Evolutionary conservation across 768 basidiomycete genomes (phyloP), one percentile per base, ranked within the genome.

Genomic region (Rubroboletus satanas): DNA sequence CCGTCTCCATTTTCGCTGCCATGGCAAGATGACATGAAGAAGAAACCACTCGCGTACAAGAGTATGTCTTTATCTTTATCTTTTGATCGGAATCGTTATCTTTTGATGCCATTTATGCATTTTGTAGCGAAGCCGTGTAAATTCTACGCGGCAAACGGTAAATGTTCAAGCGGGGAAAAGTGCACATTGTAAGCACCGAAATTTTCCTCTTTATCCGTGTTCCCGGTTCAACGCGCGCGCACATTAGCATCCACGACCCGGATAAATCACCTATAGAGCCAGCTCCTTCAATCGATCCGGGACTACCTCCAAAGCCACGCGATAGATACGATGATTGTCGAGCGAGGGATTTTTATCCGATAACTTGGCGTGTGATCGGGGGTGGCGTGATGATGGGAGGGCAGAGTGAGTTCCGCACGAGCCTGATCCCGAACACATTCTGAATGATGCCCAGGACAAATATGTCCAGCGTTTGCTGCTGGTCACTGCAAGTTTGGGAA

Each of bases 361-460:
- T 90, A 44, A 77, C 79, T 5, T 90, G 88, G 88, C 78, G 88
- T 41, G 87, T 90, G 12, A 85, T 90, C 48, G 86, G 88, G 0
- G 88, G 88, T 14, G 88, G 88, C 4, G 88, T 89, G n/a, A 76
- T 80, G 69, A 77, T 89, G 76, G 79, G 77, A 56, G 81, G 69
- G 14, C 56, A 62, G 12, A 54, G 69, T 71, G 56, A 60, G 68
- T 62, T n/a, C 5, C 17, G 46, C 28, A 52, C 29, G 37, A 3
- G 29, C n/a, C 29, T 6, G 18, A 14, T 31, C 21, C 3, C 26
- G 12, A 28, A 39, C n/a, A 9, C 35, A 10, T 45, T 32, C 49
- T 58, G 21, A 54, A 23, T 33, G 49, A 11, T 21, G 15, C 44
- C 45, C 18, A 71, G 69, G 69, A 46, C 59, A 60, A 59, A 32